Conservation (phyloP, 2,329 filamentous ascomycete species). For the Colletotrichum sp. region DNA sequence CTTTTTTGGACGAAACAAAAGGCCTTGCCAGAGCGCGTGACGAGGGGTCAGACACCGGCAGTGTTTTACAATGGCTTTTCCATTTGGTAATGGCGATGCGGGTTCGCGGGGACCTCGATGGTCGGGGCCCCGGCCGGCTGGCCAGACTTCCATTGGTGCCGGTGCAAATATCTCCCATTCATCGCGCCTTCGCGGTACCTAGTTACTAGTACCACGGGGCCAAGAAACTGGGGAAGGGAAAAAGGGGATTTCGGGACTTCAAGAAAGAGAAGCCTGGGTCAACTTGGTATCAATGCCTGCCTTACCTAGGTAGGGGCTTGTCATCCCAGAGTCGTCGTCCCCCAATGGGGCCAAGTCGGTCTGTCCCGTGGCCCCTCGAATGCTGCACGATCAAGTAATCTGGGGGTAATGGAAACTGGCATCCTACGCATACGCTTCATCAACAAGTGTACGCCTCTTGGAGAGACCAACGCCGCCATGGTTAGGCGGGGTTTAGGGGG, state of each 20-base stretch:
- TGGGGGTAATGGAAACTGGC: slow-evolving; percentile 25
- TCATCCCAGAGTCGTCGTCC: background rate
- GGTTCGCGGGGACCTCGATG: slow-evolving; percentile 11
- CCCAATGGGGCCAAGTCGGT: slow-evolving; percentile 17
- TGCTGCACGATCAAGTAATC: slow-evolving; percentile 25
- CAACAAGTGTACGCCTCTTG: background rate
- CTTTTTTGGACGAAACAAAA: slow-evolving; percentile 16
- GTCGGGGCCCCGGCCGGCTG: slow-evolving; percentile 2
- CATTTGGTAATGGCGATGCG: slow-evolving; percentile 20
- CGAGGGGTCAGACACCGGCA: slow-evolving; percentile 3
- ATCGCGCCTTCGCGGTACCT: background rate
- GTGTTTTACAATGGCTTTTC: slow-evolving; percentile 20
- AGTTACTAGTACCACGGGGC: background rate
- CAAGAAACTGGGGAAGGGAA: background rate
- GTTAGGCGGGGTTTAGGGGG: slow-evolving; percentile 13
- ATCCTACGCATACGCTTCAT: background rate
- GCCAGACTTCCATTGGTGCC: background rate
- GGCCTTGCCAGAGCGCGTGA: slow-evolving; percentile 12
- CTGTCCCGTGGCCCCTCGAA: slow-evolving; percentile 19
- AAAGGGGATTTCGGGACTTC: background rate
- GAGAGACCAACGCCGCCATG: background rate
- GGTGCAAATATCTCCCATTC: background rate
- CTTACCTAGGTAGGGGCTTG: background rate
- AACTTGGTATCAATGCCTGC: background rate
- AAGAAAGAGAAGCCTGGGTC: background rate